These are phyloP conservation scores for Pluteus cervinus DNA, from an alignment of 768 basidiomycete species.

Conservation along the genomic window DNA sequence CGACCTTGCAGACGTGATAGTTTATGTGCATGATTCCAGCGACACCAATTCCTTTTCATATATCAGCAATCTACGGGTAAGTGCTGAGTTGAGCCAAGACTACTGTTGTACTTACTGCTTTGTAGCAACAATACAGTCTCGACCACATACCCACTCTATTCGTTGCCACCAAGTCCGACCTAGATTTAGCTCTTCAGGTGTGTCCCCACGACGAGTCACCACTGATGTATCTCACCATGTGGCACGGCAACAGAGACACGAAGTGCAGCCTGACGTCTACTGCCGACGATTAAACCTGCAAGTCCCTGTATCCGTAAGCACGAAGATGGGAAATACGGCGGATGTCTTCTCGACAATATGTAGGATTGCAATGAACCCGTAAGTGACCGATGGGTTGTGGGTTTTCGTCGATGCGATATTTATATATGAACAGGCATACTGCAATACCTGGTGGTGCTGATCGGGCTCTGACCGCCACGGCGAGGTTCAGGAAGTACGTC, in stretches of 20 bases:
- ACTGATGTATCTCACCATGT: conserved; percentile 1
- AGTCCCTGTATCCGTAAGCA: conserved; percentile 91
- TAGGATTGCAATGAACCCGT: conserved; percentile 84
- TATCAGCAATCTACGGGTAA: conserved; percentile 90
- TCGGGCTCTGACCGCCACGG: conserved; percentile 64
- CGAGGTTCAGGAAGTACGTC: conserved; percentile 66
- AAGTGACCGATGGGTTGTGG: conserved; percentile 26
- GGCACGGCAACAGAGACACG: conserved; percentile 70
- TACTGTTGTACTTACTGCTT: conserved; percentile 12
- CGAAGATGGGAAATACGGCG: conserved; percentile 77
- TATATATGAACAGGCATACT: conserved; percentile 41
- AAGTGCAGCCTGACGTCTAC: conserved; percentile 98
- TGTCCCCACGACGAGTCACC: conserved; percentile 13
- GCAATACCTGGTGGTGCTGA: conserved; percentile 83
- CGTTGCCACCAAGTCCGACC: conserved; percentile 98
- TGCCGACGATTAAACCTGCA: conserved; percentile 85
- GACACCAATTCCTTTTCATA: conserved; percentile 99
- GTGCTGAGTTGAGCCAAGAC: conserved; percentile 9
- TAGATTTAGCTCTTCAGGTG: conserved; percentile 93
- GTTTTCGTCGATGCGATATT: conserved; percentile 15
- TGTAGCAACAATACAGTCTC: conserved; percentile 92
- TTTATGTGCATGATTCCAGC: conserved; percentile 95
- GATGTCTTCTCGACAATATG: conserved; percentile 87
- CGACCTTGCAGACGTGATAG: conserved; percentile 88
- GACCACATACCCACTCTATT: conserved; percentile 95